Percentiles rank a stretch among this genome's conserved stretches.
Conservation (phyloP, 2,329 filamentous ascomycete genomes). For the Alternaria metachromatica region DNA sequence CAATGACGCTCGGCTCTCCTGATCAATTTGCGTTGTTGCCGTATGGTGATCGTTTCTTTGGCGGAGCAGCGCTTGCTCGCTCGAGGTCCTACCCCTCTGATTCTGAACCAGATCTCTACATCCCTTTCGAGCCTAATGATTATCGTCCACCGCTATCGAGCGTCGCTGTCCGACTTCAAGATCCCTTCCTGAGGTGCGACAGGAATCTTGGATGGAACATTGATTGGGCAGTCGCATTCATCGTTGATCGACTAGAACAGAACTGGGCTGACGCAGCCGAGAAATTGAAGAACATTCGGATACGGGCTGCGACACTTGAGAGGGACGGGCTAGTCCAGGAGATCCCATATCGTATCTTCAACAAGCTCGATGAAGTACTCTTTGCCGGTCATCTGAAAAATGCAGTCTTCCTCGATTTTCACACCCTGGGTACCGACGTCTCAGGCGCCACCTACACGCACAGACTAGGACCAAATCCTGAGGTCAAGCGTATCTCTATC, state of each 20-base stretch:
- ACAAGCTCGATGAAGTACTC: slow-evolving; percentile 44
- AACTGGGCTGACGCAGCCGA: slow-evolving; percentile 25
- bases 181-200: slow-evolving; percentile 28
- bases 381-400: slow-evolving; percentile 49
- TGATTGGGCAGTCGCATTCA: slow-evolving; percentile 52
- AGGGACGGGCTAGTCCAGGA: slow-evolving; percentile 23
- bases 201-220: slow-evolving; percentile 49
- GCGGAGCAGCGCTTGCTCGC: neutral
- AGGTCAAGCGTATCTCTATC: slow-evolving; percentile 47
- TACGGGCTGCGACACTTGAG: slow-evolving; percentile 18
- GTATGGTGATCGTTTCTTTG: slow-evolving; percentile 16
- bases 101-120: slow-evolving; percentile 24
- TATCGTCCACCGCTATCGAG: slow-evolving; percentile 8
- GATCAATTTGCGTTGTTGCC: slow-evolving; percentile 9
- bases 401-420: slow-evolving; percentile 47
- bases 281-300: slow-evolving; percentile 24
- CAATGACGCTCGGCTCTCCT: slow-evolving; percentile 21
- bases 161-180: slow-evolving; percentile 21
- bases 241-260: slow-evolving; percentile 41
- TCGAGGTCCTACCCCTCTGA: slow-evolving; percentile 21
- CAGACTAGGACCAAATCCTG: slow-evolving; percentile 29
- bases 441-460: slow-evolving; percentile 49
- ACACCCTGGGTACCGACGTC: slow-evolving; percentile 27
- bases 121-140: slow-evolving; percentile 1
- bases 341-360: slow-evolving; percentile 47